Conservation (phyloP, 352 stramenopile species). For the Phytophthora pinifolia region DNA sequence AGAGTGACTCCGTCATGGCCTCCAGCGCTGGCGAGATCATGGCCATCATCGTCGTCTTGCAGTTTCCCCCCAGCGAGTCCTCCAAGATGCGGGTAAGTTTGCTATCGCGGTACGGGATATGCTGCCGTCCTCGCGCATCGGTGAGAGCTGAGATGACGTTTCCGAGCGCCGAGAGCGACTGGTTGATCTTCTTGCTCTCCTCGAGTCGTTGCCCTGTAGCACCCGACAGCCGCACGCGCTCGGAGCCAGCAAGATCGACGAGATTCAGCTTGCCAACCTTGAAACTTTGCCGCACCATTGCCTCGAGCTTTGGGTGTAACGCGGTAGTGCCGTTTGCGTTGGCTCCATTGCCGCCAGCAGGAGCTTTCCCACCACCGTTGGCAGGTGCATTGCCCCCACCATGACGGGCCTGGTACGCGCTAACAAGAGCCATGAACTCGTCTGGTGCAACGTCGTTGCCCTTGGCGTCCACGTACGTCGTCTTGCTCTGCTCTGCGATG, state of each 20-base stretch:
- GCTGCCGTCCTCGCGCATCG: constrained; percentile 81
- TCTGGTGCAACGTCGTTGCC: constrained; percentile 82
- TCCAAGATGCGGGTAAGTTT: constrained; percentile 94
- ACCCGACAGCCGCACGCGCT: constrained; percentile 87
- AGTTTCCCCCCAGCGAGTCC: constrained; percentile 90
- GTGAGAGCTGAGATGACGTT: constrained; percentile 92
- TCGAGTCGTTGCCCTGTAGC: constrained; percentile 88
- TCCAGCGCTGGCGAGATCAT: constrained; percentile 93
- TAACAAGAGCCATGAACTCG: constrained; percentile 84
- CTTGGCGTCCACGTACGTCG: constrained; percentile 83
- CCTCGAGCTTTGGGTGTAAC: constrained; percentile 80
- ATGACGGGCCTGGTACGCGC: constrained; percentile 66
- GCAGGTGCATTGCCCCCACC: constrained; percentile 18
- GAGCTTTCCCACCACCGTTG: constrained; percentile 15
- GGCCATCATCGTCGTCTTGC: constrained; percentile 96
- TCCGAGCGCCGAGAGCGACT: constrained; percentile 88
- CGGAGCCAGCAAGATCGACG: constrained; percentile 91
- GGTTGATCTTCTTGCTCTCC: constrained; percentile 94
- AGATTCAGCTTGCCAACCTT: constrained; percentile 95
- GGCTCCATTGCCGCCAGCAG: constrained; percentile 18
- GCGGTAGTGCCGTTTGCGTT: constrained; percentile 34
- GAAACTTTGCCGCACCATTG: constrained; percentile 92
- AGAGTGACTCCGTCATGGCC: constrained; percentile 90
- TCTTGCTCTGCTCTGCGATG: constrained; percentile 93
- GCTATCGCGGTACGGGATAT: constrained; percentile 93